Evolutionary conservation across 495 filamentous ascomycete genomes (phyloP), one percentile per base, ranked within the genome.

Genomic region (Lophium mytilinum): DNA sequence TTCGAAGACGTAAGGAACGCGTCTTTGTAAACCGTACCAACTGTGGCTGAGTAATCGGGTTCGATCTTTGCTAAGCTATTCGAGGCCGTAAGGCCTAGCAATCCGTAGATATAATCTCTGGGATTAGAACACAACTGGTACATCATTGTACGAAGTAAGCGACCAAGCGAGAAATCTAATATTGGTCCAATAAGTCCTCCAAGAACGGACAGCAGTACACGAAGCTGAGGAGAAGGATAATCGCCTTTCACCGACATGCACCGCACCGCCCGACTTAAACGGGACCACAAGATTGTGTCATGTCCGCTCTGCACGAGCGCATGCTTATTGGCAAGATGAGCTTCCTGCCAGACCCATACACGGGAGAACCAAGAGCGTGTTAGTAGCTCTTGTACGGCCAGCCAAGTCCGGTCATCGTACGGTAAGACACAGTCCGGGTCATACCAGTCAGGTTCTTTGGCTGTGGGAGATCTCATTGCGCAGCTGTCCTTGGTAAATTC

Each of bases 321-420:
- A 36, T 8, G 7, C 12, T 15, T 21, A 42, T 53, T 53, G 42
- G 50, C 50, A 39, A 53, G 37, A 5, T 10, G 4, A 18, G 19
- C 19, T 21, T 53, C 50, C 35, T 53, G 50, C 7, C 42, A 14
- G 12, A 53, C 37, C 33, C 50, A 53, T 10, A 53, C 50, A 5
- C 50, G 50, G 19, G 15, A 45, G 36, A 53, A 53, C 50, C 50
- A 53, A 9, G 9, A 5, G 6, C 50, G 24, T 11, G 9, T 21
- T n/a, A 53, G 30, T 7, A 53, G 10, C 10, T n/a, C 42, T 9
- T 17, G 5, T 17, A 53, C 12, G 11, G 50, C 18, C 6, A 15
- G 18, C 50, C 50, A 53, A 8, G 47, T 50, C 47, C 6, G 19
- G 9, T 50, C 12, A 24, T 50, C 15, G 47, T 5, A 50, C 9